Evolutionary conservation across 148 eudicot species (phyloP).

Genomic region (Camellia lanceoleosa): DNA sequence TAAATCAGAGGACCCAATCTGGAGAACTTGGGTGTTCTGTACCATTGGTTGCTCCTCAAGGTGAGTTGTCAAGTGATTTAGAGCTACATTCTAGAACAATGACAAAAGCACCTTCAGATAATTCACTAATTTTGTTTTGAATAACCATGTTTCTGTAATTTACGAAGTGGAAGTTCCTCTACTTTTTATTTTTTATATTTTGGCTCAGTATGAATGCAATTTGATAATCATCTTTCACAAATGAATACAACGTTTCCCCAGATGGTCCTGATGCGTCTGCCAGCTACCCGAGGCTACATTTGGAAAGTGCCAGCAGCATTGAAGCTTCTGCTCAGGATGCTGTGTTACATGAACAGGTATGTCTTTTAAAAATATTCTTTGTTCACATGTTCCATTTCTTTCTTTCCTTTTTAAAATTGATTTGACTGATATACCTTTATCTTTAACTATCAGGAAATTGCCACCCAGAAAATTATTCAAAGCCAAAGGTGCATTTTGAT

Average conservation of each 20-base stretch:
- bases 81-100: conserved; percentile 11
- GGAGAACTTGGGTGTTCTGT: conserved; percentile 17
- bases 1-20: conserved; percentile 12
- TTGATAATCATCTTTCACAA: neutral
- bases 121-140: neutral
- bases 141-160: conserved; percentile 13
- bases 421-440: conserved; percentile 22
- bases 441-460: conserved; percentile 59
- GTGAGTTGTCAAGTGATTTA: conserved; percentile 23
- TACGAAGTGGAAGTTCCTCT: conserved; percentile 10
- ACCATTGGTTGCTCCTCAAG: conserved; percentile 25
- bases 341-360: conserved; percentile 88
- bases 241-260: conserved; percentile 10
- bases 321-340: conserved; percentile 83
- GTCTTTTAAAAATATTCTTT: conserved; percentile 8
- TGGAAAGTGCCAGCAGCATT: conserved; percentile 36
- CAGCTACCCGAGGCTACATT: conserved; percentile 30
- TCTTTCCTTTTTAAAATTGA: conserved; percentile 10
- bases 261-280: conserved; percentile 22
- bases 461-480: conserved; percentile 64
- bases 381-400: neutral
- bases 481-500: conserved; percentile 62
- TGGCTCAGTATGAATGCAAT: neutral
- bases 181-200: conserved; percentile 9
- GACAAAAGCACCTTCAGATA: conserved; percentile 12